These are phyloP conservation scores for Phytophthora agathidicida DNA, from an alignment of 352 stramenopile species.

Conservation along the genomic window DNA sequence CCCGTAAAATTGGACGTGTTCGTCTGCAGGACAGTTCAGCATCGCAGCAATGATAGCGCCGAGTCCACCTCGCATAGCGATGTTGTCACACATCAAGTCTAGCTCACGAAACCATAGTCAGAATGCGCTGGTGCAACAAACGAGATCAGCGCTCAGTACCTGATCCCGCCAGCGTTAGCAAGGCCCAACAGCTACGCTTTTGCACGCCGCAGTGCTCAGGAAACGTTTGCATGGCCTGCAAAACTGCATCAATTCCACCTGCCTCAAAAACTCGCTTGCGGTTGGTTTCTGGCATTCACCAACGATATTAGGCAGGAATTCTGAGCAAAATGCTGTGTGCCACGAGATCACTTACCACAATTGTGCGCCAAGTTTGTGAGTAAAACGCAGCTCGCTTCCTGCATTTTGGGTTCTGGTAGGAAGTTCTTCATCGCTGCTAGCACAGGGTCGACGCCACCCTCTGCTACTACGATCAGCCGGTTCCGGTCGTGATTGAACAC, in stretches of 20 bases:
- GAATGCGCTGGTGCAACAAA: neutral
- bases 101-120: neutral
- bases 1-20: conserved; percentile 67
- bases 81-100: conserved; percentile 75
- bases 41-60: conserved; percentile 77
- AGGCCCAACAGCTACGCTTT: conserved; percentile 81
- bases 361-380: conserved; percentile 91
- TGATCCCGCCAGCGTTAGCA: conserved; percentile 83
- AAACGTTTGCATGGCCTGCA: conserved; percentile 88
- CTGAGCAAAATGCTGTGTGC: too few species aligned
- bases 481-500: conserved; percentile 85
- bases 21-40: conserved; percentile 71
- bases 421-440: conserved; percentile 74
- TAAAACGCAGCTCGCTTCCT: conserved; percentile 74
- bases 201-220: conserved; percentile 72
- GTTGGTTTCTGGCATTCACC: conserved; percentile 70
- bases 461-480: conserved; percentile 68
- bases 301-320: conserved; percentile 26
- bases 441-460: conserved; percentile 61
- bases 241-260: conserved; percentile 78
- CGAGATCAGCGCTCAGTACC: conserved; percentile 29
- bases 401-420: conserved; percentile 57
- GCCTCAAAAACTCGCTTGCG: conserved; percentile 72
- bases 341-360: conserved; percentile 65
- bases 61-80: conserved; percentile 62